These are phyloP conservation scores for Ustilago crameri DNA, from an alignment of 1,284 basidiomycete genomes.

Conservation along the genomic window DNA sequence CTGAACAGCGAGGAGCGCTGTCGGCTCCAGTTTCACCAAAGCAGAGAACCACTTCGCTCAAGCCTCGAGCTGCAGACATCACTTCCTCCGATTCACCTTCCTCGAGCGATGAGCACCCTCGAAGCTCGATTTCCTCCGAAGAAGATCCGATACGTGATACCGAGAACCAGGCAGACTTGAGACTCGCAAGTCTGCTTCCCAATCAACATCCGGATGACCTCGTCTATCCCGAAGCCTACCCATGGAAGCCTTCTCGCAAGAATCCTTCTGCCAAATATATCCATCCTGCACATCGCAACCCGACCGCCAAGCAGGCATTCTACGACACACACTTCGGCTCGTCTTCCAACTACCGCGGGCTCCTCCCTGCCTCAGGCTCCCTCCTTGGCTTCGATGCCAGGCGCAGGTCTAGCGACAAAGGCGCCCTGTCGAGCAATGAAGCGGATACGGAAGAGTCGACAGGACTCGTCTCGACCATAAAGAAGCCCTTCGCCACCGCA, in stretches of 20 bases:
- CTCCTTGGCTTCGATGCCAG: constrained; percentile 4
- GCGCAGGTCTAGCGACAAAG: constrained; percentile 18
- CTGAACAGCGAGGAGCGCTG: neutral
- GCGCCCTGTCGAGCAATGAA: neutral
- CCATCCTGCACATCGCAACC: constrained; percentile 51
- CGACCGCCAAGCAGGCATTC: constrained; percentile 58
- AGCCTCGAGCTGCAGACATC: neutral
- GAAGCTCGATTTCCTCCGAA: constrained; percentile 1
- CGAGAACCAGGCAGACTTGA: too few relatives aligned
- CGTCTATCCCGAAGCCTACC: constrained; percentile 31
- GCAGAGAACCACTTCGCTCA: neutral
- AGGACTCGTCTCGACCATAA: constrained; percentile 19
- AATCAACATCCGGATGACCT: constrained; percentile 39
- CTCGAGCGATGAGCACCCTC: constrained; percentile 15
- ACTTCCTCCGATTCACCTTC: constrained; percentile 21
- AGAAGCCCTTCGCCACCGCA: constrained; percentile 26
- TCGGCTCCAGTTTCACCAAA: constrained; percentile 21
- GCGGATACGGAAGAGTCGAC: neutral
- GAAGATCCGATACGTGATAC: neutral
- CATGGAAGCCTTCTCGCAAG: constrained; percentile 30
- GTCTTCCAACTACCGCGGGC: constrained; percentile 39
- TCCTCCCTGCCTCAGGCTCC: constrained; percentile 29
- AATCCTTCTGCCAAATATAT: constrained; percentile 28
- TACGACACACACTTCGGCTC: constrained; percentile 58
- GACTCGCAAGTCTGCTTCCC: neutral